Evolutionary conservation across 768 basidiomycete species (phyloP), one percentile per base, ranked within the genome.

Genomic region (Lactifluus echinatus): DNA sequence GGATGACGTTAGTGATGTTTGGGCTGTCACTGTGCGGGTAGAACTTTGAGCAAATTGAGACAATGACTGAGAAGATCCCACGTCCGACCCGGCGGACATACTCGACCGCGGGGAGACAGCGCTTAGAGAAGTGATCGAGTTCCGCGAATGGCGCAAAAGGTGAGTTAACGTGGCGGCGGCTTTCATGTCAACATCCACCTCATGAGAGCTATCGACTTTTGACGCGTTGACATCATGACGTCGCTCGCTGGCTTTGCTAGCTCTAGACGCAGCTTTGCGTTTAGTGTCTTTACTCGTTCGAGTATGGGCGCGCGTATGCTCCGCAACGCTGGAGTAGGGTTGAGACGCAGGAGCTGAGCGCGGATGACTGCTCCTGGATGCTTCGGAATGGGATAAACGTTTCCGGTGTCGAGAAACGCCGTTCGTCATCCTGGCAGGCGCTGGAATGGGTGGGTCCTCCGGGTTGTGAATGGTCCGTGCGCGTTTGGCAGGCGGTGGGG

Each of bases 391-490:
- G 29, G 57, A 59, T 21, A 44, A 59, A 37, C 67, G 68, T n/a
- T 63, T 50, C 36, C 66, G 54, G 39, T 64, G 67, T 7, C 57
- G 43, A 33, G 65, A 44, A 2, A 63, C 63, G 8, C 69, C 63
- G 19, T 69, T 69, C 7, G 59, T 45, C 17, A 63, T 55, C 45
- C 69, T 70, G 52, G 71, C 65, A 37, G 83, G 75, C 29, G 83
- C 76, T 33, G 81, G 73, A 11, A 85, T 69, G 17, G 85, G 87
- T 29, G 86, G 86, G 65, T 86, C 86, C 48, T 71, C 72, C 11
- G 81, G 80, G 66, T 89, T 89, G 64, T 84, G 83, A 56, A 89
- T 82, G n/a, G 88, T 90, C 49, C 87, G 77, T 48, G 85, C 86
- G 61, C 82, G 84, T 70, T 87, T 87, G 26, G 79, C 70, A 12